phyloP scores from a whole-genome alignment of 139 green algal genomes.

The Zygnema cylindricum region DNA sequence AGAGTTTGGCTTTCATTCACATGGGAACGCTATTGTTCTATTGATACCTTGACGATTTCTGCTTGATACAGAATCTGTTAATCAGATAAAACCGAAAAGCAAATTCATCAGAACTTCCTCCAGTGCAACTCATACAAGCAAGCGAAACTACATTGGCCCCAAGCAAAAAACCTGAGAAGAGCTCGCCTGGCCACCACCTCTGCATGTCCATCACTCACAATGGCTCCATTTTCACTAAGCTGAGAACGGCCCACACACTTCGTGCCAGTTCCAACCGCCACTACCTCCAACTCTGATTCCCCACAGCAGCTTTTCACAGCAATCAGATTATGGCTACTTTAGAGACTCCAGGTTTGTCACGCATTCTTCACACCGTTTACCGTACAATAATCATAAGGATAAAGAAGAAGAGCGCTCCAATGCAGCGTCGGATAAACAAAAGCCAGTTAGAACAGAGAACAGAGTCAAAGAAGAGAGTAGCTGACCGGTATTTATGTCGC shows the following conservation, averaged over 20 bases:
- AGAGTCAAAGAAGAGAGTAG: background rate
- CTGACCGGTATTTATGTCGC: background rate
- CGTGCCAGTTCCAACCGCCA: constrained; percentile 57
- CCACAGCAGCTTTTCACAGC: background rate
- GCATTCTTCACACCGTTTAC: no score
- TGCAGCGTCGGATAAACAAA: no score
- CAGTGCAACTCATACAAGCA: background rate
- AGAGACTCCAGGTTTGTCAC: no score
- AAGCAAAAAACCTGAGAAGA: constrained; percentile 50
- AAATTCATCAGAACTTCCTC: background rate
- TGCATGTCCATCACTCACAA: constrained; percentile 58
- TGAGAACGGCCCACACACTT: constrained; percentile 50
- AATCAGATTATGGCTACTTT: no score
- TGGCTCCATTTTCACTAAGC: constrained; percentile 41
- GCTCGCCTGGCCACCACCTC: constrained; percentile 56
- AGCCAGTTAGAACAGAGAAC: no score
- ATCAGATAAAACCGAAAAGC: background rate
- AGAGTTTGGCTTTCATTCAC: no score
- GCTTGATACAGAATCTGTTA: background rate
- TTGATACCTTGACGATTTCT: no score
- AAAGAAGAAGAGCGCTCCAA: no score
- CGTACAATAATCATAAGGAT: no score
- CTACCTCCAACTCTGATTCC: constrained; percentile 22
- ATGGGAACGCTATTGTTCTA: no score
- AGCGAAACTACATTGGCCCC: background rate